Conservation (phyloP, 1,284 basidiomycete species). For the Cystobasidium pallidum region DNA sequence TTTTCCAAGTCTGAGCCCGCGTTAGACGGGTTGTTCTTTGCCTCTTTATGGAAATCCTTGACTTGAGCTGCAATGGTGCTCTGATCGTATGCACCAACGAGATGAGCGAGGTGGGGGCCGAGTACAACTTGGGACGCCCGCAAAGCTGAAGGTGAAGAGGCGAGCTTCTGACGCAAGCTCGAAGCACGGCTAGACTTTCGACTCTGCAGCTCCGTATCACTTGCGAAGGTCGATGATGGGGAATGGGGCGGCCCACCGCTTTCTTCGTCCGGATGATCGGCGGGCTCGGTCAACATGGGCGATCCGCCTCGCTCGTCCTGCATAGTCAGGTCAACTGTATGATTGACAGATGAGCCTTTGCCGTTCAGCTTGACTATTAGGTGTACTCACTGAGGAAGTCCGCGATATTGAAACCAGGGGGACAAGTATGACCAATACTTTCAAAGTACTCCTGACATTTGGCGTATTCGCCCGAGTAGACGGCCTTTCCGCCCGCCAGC, state of each 20-base stretch:
- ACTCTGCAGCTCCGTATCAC: conserved; percentile 55
- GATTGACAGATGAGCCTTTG: too few species aligned
- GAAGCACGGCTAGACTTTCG: conserved; percentile 63
- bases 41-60: conserved; percentile 65
- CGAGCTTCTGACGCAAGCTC: conserved; percentile 61
- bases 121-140: conserved; percentile 58
- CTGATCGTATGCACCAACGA: conserved; percentile 71
- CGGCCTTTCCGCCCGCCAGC: conserved; percentile 77
- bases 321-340: conserved; percentile 79
- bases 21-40: conserved; percentile 16
- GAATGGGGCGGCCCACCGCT: not conserved
- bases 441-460: conserved; percentile 81
- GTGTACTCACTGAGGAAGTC: conserved; percentile 79
- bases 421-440: conserved; percentile 78
- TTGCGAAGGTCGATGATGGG: conserved; percentile 29
- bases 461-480: conserved; percentile 77
- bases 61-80: conserved; percentile 71
- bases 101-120: conserved; percentile 69
- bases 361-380: not conserved
- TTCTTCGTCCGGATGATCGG: conserved; percentile 36
- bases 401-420: conserved; percentile 94
- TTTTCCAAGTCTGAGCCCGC: conserved; percentile 44
- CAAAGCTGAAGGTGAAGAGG: conserved; percentile 52
- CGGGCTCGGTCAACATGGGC: not conserved
- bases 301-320: conserved; percentile 58